These are phyloP conservation scores for Pyrenula aspistea DNA, from an alignment of 495 filamentous ascomycete genomes.

Conservation along the genomic window DNA sequence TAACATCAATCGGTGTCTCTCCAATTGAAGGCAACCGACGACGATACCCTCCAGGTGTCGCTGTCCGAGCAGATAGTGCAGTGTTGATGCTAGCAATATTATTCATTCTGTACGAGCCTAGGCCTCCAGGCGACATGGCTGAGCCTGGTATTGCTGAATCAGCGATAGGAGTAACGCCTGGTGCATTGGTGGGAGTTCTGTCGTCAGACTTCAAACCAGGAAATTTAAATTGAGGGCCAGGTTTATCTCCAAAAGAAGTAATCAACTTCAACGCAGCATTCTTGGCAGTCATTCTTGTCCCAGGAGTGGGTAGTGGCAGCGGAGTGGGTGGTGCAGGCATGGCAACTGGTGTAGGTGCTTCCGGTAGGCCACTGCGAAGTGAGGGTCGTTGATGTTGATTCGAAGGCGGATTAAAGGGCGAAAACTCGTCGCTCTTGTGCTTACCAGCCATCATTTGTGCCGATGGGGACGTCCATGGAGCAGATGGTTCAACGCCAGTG, in stretches of 20 bases:
- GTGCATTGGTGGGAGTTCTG: conserved; percentile 62
- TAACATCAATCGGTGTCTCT: conserved; percentile 53
- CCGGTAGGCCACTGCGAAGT: background rate
- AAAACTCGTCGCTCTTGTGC: background rate
- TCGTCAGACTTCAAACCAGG: conserved; percentile 55
- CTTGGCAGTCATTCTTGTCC: conserved; percentile 44
- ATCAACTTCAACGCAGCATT: conserved; percentile 85
- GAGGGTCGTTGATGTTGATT: background rate
- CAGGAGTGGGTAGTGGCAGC: conserved; percentile 15
- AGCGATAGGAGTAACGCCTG: conserved; percentile 77
- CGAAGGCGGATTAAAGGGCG: background rate
- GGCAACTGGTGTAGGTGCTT: conserved; percentile 30
- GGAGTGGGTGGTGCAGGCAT: conserved; percentile 24
- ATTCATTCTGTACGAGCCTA: conserved; percentile 56
- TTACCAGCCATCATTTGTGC: conserved; percentile 34
- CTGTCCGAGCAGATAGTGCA: conserved; percentile 61
- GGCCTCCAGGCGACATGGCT: conserved; percentile 63
- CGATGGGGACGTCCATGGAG: conserved; percentile 75
- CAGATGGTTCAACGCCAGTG: conserved; percentile 60
- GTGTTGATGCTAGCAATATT: conserved; percentile 44
- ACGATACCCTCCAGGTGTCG: conserved; percentile 57
- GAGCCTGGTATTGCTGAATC: conserved; percentile 83
- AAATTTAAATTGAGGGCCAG: conserved; percentile 50
- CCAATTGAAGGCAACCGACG: conserved; percentile 74
- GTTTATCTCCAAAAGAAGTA: conserved; percentile 63